phyloP scores from a whole-genome alignment of 2,329 filamentous ascomycete genomes.

The Venturia aucupariae region DNA sequence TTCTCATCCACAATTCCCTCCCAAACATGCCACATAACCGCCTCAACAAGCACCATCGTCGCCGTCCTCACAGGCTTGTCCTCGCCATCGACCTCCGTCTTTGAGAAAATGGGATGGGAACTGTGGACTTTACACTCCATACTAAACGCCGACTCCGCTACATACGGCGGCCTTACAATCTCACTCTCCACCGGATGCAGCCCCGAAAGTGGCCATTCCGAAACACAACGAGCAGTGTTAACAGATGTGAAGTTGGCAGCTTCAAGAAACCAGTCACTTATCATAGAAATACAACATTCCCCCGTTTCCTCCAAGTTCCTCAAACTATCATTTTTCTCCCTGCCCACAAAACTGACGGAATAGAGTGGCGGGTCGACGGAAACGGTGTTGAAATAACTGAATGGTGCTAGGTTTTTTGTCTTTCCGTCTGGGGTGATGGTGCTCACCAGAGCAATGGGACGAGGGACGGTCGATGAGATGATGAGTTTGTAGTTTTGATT shows the following conservation, averaged over 20 bases:
- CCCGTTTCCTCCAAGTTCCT: constrained; percentile 17
- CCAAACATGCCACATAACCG: too few species aligned
- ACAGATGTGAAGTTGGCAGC: constrained; percentile 17
- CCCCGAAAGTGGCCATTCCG: constrained; percentile 15
- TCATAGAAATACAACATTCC: constrained; percentile 18
- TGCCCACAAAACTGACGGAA: constrained; percentile 18
- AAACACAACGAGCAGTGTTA: constrained; percentile 18
- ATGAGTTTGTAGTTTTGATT: constrained; percentile 19
- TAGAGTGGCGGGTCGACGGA: constrained; percentile 20
- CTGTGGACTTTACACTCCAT: too few species aligned
- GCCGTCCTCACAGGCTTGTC: too few species aligned
- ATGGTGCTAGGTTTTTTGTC: constrained; percentile 22
- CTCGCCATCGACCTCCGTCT: too few species aligned
- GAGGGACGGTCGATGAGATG: constrained; percentile 17
- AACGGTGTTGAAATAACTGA: constrained; percentile 24
- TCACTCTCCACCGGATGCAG: not conserved
- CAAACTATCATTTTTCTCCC: constrained; percentile 17
- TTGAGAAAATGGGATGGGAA: too few species aligned
- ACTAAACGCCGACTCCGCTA: too few species aligned
- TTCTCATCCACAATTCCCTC: too few species aligned
- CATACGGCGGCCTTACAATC: too few species aligned
- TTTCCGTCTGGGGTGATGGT: constrained; percentile 17
- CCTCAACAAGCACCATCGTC: too few species aligned
- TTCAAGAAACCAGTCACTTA: constrained; percentile 19
- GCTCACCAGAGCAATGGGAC: constrained; percentile 19